Conservation (phyloP, 768 basidiomycete species). For the Psilocybe cyanescens region DNA sequence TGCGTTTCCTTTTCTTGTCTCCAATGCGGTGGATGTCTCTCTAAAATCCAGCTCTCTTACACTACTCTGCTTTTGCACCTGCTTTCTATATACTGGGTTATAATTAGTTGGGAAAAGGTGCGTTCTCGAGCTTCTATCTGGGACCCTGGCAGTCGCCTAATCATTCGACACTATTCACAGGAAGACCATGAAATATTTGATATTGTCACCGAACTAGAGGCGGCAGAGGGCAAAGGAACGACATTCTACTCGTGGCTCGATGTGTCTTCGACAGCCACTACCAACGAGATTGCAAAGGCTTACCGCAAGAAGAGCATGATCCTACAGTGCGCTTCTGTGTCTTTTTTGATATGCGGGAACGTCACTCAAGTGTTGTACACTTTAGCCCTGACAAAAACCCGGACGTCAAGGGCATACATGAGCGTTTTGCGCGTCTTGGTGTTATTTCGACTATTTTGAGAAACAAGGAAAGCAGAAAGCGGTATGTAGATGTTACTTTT, state of each 20-base stretch:
- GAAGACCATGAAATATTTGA: slow-evolving; percentile 98
- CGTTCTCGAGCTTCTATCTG: slow-evolving; percentile 8
- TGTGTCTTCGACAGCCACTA: slow-evolving; percentile 72
- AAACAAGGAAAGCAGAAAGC: slow-evolving; percentile 72
- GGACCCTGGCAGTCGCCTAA: background rate
- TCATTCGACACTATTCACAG: slow-evolving; percentile 37
- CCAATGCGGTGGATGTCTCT: too few relatives aligned
- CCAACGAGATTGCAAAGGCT: slow-evolving; percentile 82
- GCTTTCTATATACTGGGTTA: slow-evolving; percentile 5
- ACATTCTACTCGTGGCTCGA: slow-evolving; percentile 96
- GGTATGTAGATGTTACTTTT: slow-evolving; percentile 47
- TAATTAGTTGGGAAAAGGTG: slow-evolving; percentile 75
- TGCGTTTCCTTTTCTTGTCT: slow-evolving; percentile 39
- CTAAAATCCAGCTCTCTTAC: background rate
- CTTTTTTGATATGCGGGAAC: background rate
- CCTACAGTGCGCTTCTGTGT: slow-evolving; percentile 74
- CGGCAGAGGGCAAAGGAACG: slow-evolving; percentile 89
- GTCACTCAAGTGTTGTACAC: background rate
- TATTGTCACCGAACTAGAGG: slow-evolving; percentile 80
- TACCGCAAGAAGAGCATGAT: slow-evolving; percentile 91
- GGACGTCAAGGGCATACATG: slow-evolving; percentile 77
- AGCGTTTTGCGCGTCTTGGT: slow-evolving; percentile 91
- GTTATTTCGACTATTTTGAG: slow-evolving; percentile 84
- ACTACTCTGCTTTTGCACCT: background rate
- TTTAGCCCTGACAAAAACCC: slow-evolving; percentile 95